These are phyloP conservation scores for Pleurotus giganteus DNA, from an alignment of 768 basidiomycete genomes.

Conservation along the genomic window DNA sequence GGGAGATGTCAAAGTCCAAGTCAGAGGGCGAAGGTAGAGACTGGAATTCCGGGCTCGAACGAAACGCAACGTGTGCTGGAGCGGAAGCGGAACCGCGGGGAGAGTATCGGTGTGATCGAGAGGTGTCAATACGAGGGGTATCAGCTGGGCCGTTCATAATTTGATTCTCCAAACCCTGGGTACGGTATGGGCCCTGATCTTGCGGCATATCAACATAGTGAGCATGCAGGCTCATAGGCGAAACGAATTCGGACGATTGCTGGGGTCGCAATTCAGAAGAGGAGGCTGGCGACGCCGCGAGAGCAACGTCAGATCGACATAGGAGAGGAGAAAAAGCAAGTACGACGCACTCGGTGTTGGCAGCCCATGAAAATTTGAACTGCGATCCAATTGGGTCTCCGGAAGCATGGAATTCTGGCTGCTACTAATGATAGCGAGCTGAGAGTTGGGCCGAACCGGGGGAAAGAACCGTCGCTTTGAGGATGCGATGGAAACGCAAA, in stretches of 20 bases:
- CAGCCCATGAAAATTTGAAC: constrained; percentile 42
- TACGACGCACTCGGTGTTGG: constrained; percentile 59
- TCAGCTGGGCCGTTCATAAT: constrained; percentile 20
- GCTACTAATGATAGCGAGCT: constrained; percentile 16
- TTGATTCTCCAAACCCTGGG: constrained; percentile 15
- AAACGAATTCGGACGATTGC: constrained; percentile 55
- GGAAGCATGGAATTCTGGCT: constrained; percentile 15
- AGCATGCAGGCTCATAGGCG: constrained; percentile 61
- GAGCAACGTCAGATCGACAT: neutral
- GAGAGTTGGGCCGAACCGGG: constrained; percentile 46
- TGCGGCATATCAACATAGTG: constrained; percentile 28
- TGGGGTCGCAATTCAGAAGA: constrained; percentile 68
- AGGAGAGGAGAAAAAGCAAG: neutral
- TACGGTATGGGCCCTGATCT: constrained; percentile 13
- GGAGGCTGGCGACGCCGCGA: constrained; percentile 42
- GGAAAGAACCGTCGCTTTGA: constrained; percentile 5
- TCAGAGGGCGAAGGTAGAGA: constrained; percentile 46
- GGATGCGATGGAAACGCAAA: neutral
- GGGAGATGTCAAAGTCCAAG: constrained; percentile 73
- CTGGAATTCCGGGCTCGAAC: constrained; percentile 31
- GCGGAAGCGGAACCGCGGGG: constrained; percentile 57
- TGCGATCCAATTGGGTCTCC: constrained; percentile 4
- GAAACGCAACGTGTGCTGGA: constrained; percentile 73
- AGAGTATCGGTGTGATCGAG: constrained; percentile 20
- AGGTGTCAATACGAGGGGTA: constrained; percentile 12